Base-by-base conservation (phyloP, 768 basidiomycete species). In the Amyloporia xantha region DNA sequence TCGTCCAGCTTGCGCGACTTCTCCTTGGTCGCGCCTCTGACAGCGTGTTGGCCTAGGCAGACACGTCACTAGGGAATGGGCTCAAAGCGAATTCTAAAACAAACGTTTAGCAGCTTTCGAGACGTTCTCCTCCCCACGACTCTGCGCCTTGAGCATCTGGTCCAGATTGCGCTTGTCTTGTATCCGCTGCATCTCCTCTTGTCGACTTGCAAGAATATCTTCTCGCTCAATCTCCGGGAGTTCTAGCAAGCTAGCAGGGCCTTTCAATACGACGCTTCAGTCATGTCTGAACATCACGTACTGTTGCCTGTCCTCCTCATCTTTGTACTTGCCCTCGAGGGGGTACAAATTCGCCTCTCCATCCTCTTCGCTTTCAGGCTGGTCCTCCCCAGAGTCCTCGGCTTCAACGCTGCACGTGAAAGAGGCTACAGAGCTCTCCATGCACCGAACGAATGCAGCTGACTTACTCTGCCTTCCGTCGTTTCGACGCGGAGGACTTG, bases 171-270 rank as follows among this genome's bases (percentile, higher is more conserved):
- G 73, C 55, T 81, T 78, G 67, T 91, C 86, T 52, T 79, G 75
- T 41, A 81, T 71, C 54, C 80, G 77, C 64, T 91, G 86, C 68
- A 84, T 79, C 66, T 91, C 82, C 52, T 93, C 93, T 27, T 78
- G 70, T 6, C 95, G 83, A 51, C 79, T 72, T 0, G 88, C 86
- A 19, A 98, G 74, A 43, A 91, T 86, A 27, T 79, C 81, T 66
- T 98, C 95, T 47, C 95, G 82, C 52, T 93, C 86, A 58, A 96
- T 77, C 67, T 98, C 95, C 33, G 84, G 77, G 78, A 95, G 74
- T 20, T 71, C 65, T 59, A 91, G 70, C 26, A 98, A 72, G 45
- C 94, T 97, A 62, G 21, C 33, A 39, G 17, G 6, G 15, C 10
- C 20, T 13, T 46, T 21, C 11, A n/a, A 15, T 33, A 44, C 4